These are phyloP conservation scores for Yueomyces sinensis DNA, from an alignment of 805 yeast genomes.

Conservation along the genomic window DNA sequence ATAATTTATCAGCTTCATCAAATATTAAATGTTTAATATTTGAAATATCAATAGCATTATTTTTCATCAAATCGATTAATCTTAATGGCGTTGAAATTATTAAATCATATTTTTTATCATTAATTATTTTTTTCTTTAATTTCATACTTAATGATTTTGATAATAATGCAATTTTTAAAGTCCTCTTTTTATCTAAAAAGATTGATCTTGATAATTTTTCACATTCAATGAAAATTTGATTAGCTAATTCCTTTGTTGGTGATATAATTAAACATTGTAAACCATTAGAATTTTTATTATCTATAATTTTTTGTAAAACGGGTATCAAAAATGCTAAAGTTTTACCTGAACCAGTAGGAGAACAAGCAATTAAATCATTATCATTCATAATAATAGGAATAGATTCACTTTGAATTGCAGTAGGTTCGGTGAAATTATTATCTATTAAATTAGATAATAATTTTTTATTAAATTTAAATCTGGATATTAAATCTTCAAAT, in stretches of 20 bases:
- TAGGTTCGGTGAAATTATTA: constrained; percentile 70
- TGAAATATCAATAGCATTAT: constrained; percentile 45
- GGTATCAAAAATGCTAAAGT: constrained; percentile 87
- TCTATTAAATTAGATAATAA: constrained; percentile 47
- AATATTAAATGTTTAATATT: constrained; percentile 65
- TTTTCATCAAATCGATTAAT: constrained; percentile 63
- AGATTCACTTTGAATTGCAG: constrained; percentile 86
- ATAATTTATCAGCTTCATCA: constrained; percentile 92
- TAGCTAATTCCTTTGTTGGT: constrained; percentile 90
- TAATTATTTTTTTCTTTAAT: constrained; percentile 45
- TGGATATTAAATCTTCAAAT: constrained; percentile 61
- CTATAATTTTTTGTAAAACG: constrained; percentile 33
- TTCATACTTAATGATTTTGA: constrained; percentile 63
- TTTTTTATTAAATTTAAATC: constrained; percentile 51
- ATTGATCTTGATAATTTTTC: constrained; percentile 34
- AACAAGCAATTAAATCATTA: constrained; percentile 82
- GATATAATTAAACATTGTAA: constrained; percentile 70
- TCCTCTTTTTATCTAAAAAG: constrained; percentile 32
- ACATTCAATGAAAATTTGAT: constrained; percentile 67
- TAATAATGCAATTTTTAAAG: constrained; percentile 46
- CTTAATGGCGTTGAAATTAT: constrained; percentile 82
- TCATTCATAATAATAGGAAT: constrained; percentile 59
- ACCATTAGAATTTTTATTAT: constrained; percentile 25
- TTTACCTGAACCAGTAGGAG: constrained; percentile 98
- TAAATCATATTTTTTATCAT: constrained; percentile 58